phyloP scores from a whole-genome alignment of 2,329 filamentous ascomycete genomes.

The Venturia pyrina region DNA sequence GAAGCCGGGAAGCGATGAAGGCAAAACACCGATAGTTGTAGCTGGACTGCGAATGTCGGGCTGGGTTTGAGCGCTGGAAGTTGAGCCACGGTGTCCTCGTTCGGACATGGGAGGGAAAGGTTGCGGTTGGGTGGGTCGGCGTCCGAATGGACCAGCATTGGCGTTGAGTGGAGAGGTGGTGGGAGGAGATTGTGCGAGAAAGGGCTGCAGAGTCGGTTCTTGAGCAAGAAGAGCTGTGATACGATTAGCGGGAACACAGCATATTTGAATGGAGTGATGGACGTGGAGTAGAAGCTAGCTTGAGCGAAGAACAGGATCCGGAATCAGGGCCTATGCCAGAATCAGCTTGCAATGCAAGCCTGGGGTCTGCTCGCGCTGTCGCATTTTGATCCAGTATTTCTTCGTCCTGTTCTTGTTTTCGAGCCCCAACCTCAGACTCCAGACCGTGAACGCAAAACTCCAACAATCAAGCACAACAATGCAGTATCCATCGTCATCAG shows the following conservation, averaged over 20 bases:
- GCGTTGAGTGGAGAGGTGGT: not conserved
- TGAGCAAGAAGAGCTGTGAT: constrained; percentile 43
- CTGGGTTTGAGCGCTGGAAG: constrained; percentile 29
- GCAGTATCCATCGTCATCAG: not conserved
- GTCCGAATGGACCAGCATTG: not conserved
- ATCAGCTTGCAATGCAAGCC: not conserved
- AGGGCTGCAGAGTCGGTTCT: constrained; percentile 41
- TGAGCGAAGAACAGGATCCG: not conserved
- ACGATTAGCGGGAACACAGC: constrained; percentile 9
- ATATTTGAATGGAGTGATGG: constrained; percentile 13
- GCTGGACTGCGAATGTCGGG: constrained; percentile 32
- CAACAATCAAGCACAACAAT: not conserved
- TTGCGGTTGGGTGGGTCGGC: constrained; percentile 12
- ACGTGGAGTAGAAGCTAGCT: not conserved
- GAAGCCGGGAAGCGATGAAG: constrained; percentile 81
- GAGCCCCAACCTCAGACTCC: not conserved
- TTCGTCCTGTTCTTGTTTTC: not conserved
- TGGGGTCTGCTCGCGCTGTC: not conserved
- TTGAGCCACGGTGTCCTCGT: constrained; percentile 34
- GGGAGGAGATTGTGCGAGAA: constrained; percentile 47
- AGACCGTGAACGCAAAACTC: not conserved
- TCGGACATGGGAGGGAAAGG: constrained; percentile 21
- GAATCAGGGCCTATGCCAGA: not conserved
- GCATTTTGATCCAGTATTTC: not conserved
- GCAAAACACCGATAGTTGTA: constrained; percentile 84